Base-by-base conservation (phyloP, 2,329 filamentous ascomycete genomes). In the Xylaria polymorpha region DNA sequence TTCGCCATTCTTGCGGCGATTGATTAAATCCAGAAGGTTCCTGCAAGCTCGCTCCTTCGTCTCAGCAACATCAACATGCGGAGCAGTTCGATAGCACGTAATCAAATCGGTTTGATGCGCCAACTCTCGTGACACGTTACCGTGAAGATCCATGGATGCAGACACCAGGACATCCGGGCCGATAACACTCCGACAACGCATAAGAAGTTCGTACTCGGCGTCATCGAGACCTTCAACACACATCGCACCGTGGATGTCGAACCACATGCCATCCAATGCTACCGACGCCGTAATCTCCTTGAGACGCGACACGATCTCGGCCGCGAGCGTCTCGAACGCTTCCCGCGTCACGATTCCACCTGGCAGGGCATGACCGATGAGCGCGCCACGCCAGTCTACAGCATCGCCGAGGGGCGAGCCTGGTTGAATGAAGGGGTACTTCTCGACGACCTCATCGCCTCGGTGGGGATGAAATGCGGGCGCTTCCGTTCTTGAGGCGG, bases 241-340 rank as follows among this genome's bases (percentile, higher is more conserved):
- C 85, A 87, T 87, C 4, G 85, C 85, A 15, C 85, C 85, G 70
- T 87, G 85, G 37, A 87, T 87, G 68, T 87, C 85, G 64, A 85
- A 85, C 85, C 85, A 87, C 8, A 87, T 73, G 1, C 85, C 85
- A 61, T 87, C 81, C 1, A 87, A 66, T 0, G 71, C 71, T 9
- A 72, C 69, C 22, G 74, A 74, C 0, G 74, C 72, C 0, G 78
- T 76, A n/a, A 86, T 82, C 0, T 72, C 72, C 0, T 61, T 44
- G 15, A 87, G 79, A 0, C 83, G 80, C 1, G 74, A 72, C 0
- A 80, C 74, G 22, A 86, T 82, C 4, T 74, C 76, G 0, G 68
- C 71, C 0, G 81, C 78, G 6, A 87, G 79, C 14, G 77, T 73
- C 65, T 86, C 83, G 69, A 85, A 87, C 0, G 83, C 82, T 1